Base-by-base conservation (phyloP, 129 eudicot species). In the Lactuca sativa region DNA sequence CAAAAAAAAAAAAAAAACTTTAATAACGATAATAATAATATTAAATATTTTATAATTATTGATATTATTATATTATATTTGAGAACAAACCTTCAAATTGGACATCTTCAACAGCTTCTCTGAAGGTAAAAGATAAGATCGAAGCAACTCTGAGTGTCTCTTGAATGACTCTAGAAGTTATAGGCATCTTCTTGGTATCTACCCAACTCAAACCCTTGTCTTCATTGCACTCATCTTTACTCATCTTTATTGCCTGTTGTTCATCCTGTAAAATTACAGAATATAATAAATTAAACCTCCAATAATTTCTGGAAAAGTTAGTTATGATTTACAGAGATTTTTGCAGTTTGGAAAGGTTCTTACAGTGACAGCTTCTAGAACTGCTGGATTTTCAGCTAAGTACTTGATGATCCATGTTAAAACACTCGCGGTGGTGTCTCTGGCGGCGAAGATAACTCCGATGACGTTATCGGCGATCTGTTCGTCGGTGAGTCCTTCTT, bases 81-180 rank as follows among this genome's bases (percentile, higher is more conserved):
- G 48, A 48, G 36, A 60, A 17, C 73, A 70, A 30, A 81, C 86
- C 89, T 65, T 84, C 57, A 43, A 77, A 81, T 56, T 77, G 84
- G 21, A 84, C 84, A 55, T 81, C 86, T 60, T 66, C 77, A 59
- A 65, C 83, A 9, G 86, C 86, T 67, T 84, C 89, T 70, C 89
- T 69, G 32, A 75, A 84, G 25, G 86, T 74, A 77, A 84, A 84
- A 57, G 89, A 81, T 69, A 84, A 73, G 65, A 84, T 84, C 62
- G 86, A 81, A 40, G 89, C 89, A 81, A 84, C 84, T 78, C 89
- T 84, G 47, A 81, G 48, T 59, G 86, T 81, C 82, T 84, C 89
- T 64, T 71, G 68, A 59, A 84, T 74, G 30, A 84, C 88, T 77
- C 73, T 83, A 13, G 67, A 62, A 30, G 88, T 83, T 48, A 76